Conservation (phyloP, 148 eudicot species). For the Rhododendron henanense region DNA sequence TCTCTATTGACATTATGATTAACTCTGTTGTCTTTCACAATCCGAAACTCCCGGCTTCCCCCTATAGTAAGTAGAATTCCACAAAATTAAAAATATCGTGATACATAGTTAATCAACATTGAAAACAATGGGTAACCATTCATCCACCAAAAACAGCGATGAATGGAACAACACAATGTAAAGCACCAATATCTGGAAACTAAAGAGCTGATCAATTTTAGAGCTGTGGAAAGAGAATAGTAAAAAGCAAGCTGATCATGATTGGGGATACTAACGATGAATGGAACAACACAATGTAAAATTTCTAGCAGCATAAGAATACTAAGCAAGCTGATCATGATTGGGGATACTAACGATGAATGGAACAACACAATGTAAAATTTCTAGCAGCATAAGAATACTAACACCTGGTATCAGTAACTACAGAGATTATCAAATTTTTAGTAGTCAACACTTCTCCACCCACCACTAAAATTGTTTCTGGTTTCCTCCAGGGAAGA, state of each 20-base stretch:
- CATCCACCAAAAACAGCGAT: background rate
- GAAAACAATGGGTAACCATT: background rate
- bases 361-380: background rate
- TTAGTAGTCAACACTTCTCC: background rate
- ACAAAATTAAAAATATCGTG: background rate
- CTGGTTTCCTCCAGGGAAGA: background rate
- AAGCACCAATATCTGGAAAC: no score
- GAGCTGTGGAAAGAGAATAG: no score
- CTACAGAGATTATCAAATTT: background rate
- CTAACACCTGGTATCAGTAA: background rate
- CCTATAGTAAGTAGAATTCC: slow-evolving; percentile 34
- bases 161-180: no score
- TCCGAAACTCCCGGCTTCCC: slow-evolving; percentile 66
- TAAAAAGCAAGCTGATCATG: background rate
- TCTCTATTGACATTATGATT: slow-evolving; percentile 46
- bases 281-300: background rate
- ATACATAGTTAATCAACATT: background rate
- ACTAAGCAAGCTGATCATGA: no score
- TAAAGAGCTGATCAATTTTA: no score
- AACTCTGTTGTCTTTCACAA: slow-evolving; percentile 83
- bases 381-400: background rate
- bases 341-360: background rate
- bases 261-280: background rate
- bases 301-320: background rate
- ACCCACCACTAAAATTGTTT: background rate